phyloP scores from a whole-genome alignment of 1,284 basidiomycete species.

The Fomitopsis betulina region DNA sequence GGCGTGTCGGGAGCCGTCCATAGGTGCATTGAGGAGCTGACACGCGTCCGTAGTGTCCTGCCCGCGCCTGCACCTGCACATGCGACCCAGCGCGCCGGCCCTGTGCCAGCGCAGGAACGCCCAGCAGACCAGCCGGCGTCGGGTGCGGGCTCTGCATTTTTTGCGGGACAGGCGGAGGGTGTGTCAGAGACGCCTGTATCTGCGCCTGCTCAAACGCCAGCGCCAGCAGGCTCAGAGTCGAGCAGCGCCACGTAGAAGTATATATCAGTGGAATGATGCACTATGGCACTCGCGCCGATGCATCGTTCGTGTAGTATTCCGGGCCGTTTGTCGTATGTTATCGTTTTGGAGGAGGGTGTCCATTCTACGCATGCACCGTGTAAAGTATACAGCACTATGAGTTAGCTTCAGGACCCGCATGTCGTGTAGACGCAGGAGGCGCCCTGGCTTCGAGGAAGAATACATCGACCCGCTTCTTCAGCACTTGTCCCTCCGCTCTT shows the following conservation, averaged over 20 bases:
- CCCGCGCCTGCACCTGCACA: constrained; percentile 29
- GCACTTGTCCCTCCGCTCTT: constrained; percentile 49
- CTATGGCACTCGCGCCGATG: too few species aligned
- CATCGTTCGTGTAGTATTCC: not conserved
- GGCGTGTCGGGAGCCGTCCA: constrained; percentile 67
- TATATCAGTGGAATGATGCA: not conserved
- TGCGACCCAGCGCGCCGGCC: not conserved
- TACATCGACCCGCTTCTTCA: constrained; percentile 45
- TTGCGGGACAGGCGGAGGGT: not conserved
- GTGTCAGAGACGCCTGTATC: not conserved
- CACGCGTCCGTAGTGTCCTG: constrained; percentile 66
- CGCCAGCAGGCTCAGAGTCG: not conserved
- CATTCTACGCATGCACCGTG: not conserved
- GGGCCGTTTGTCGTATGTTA: not conserved
- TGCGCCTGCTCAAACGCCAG: not conserved
- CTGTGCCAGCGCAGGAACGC: constrained; percentile 3
- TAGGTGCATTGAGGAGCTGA: constrained; percentile 73
- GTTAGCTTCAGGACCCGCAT: not conserved
- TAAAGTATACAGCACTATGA: not conserved
- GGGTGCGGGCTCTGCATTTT: not conserved
- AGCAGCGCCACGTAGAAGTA: not conserved
- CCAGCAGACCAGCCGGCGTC: not conserved
- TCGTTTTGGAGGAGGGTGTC: not conserved
- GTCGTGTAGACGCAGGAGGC: not conserved
- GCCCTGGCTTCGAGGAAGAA: constrained; percentile 28